Evolutionary conservation across 192 early-diverging fungal species (phyloP).

Genomic region (Backusella tarrabulga): DNA sequence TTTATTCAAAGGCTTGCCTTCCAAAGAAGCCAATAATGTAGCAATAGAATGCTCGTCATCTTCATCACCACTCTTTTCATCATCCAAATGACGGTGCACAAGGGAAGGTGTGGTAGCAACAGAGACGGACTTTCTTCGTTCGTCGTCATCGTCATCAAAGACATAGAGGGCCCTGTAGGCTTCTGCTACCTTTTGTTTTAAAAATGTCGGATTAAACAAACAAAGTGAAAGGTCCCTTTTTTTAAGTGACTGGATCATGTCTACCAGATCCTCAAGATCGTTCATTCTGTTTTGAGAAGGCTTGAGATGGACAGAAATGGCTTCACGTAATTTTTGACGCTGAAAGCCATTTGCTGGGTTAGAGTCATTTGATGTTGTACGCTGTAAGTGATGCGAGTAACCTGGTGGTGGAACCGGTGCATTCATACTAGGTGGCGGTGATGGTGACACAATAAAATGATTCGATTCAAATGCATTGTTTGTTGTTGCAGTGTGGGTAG

Average conservation of each 20-base stretch:
- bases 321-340: constrained; percentile 23
- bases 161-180: constrained; percentile 27
- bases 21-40: constrained; percentile 21
- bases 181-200: constrained; percentile 26
- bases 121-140: neutral
- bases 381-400: constrained; percentile 4
- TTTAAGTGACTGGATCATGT: constrained; percentile 31
- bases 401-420: neutral
- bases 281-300: constrained; percentile 7
- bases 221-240: constrained; percentile 28
- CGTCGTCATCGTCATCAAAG: constrained; percentile 3
- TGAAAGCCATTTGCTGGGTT: constrained; percentile 6
- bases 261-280: constrained; percentile 30
- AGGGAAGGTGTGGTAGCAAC: constrained; percentile 20
- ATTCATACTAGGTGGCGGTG: neutral
- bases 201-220: constrained; percentile 32
- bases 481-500: neutral
- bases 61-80: neutral
- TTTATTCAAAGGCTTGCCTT: constrained; percentile 21
- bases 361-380: constrained; percentile 6
- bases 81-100: constrained; percentile 15
- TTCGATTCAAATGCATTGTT: neutral
- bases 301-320: neutral
- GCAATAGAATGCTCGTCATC: neutral
- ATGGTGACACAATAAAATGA: constrained; percentile 11